Percentiles rank a stretch among this genome's conserved stretches.
Conservation (phyloP, 2,329 filamentous ascomycete genomes). For the Calonectria honghensis region DNA sequence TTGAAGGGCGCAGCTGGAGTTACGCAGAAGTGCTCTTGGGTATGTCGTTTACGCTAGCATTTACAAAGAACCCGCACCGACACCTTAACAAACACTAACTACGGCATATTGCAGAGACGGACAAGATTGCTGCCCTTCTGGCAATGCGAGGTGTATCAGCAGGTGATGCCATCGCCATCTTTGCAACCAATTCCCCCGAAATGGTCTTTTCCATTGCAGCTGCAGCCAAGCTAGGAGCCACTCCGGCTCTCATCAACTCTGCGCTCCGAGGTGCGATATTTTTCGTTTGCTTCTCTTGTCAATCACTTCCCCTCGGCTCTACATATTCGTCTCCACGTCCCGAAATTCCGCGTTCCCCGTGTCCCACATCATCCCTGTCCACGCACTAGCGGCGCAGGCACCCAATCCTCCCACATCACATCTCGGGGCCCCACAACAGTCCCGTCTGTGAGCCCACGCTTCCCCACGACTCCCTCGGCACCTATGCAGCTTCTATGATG, state of each 20-base stretch:
- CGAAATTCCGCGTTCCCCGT: neutral
- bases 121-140: neutral
- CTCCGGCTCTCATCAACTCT: neutral
- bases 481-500: neutral
- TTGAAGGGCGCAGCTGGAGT: constrained; percentile 2
- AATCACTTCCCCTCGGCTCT: neutral
- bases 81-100: neutral
- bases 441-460: neutral
- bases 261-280: neutral
- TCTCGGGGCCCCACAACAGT: neutral
- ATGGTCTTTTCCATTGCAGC: constrained; percentile 6
- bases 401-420: neutral
- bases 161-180: neutral
- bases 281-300: neutral
- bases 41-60: neutral
- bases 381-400: neutral
- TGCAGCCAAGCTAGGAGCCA: neutral
- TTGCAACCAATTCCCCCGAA: neutral
- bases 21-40: neutral
- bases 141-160: neutral
- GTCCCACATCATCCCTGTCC: neutral
- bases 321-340: neutral
- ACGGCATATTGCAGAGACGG: neutral
- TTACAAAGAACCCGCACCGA: neutral
- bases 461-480: neutral